A percentile compares a stretch with the other conserved stretches of the same genome.
phyloP scores from a whole-genome alignment of 345 rosid genomes.

The Bruguiera sexangula region DNA sequence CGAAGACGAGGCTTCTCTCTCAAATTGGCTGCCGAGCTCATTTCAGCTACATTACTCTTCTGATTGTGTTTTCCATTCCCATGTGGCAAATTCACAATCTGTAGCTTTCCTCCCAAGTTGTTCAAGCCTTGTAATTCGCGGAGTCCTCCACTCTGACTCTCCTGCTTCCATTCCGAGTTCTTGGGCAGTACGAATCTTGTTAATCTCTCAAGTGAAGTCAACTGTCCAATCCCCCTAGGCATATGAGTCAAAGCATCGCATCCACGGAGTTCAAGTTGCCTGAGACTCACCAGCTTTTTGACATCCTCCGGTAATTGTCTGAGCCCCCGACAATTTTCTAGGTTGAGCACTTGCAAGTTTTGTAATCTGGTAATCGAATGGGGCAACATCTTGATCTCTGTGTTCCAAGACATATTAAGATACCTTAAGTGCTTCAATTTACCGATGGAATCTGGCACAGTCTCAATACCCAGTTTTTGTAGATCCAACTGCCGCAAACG shows the following conservation, averaged over 20 bases:
- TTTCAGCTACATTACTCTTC: not conserved
- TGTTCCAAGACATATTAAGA: constrained; percentile 13
- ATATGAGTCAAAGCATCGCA: constrained; percentile 11
- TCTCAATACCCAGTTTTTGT: constrained; percentile 1
- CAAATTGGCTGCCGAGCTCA: constrained; percentile 8
- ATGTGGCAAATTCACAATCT: not conserved
- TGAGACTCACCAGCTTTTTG: constrained; percentile 9
- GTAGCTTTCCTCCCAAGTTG: constrained; percentile 9
- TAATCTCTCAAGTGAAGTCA: constrained; percentile 17
- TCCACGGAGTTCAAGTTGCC: not conserved
- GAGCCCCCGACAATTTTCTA: not conserved
- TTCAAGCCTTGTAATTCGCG: constrained; percentile 20
- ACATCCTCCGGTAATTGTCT: constrained; percentile 14
- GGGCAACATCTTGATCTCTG: too few species aligned
- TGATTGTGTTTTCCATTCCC: not conserved
- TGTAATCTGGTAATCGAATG: not conserved
- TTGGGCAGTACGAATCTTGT: too few species aligned
- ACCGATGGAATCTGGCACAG: constrained; percentile 9
- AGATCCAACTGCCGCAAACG: not conserved
- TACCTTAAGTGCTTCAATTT: constrained; percentile 25
- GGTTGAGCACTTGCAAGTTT: constrained; percentile 8
- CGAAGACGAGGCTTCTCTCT: constrained; percentile 10
- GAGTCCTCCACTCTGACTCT: constrained; percentile 1
- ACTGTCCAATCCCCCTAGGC: constrained; percentile 22
- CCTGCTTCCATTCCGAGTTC: too few species aligned